These are phyloP conservation scores for Naegleria fowleri DNA, from an alignment of 208 protist species.

Conservation along the genomic window DNA sequence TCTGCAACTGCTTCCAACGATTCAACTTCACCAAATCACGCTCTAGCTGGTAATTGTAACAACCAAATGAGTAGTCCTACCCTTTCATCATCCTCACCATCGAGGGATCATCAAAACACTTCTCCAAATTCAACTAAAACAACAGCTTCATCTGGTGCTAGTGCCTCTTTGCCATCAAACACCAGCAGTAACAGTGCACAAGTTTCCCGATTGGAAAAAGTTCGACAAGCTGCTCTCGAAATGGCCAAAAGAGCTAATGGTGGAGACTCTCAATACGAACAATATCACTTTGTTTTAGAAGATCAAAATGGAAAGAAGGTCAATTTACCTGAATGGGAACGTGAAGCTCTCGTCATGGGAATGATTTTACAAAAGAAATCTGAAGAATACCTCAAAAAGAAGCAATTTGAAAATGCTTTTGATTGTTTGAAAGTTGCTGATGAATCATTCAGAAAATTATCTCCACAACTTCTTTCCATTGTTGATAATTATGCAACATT, in stretches of 20 bases:
- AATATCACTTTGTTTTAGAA: not conserved
- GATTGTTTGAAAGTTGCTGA: not conserved
- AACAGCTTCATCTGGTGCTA: too few relatives aligned
- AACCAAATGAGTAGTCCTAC: too few relatives aligned
- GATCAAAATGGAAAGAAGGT: not conserved
- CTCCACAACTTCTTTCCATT: not conserved
- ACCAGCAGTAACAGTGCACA: not conserved
- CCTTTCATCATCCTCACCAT: too few relatives aligned
- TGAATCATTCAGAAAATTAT: not conserved
- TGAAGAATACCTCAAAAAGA: not conserved
- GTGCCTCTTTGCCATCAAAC: not conserved
- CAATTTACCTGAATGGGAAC: not conserved
- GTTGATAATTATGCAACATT: constrained; percentile 5
- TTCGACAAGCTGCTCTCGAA: not conserved
- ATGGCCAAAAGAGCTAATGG: not conserved
- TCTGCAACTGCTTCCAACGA: not conserved
- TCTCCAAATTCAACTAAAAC: too few relatives aligned
- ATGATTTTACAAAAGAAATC: not conserved
- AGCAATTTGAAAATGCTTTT: not conserved
- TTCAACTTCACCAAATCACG: not conserved
- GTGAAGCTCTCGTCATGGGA: not conserved
- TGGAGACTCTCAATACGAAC: not conserved
- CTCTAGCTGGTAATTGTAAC: too few relatives aligned
- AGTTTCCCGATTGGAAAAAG: not conserved
- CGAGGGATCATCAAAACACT: too few relatives aligned